Percentiles rank a stretch among this genome's conserved stretches.
Evolutionary conservation across 345 rosid species (phyloP).

Genomic region (Trapa bicornis): DNA sequence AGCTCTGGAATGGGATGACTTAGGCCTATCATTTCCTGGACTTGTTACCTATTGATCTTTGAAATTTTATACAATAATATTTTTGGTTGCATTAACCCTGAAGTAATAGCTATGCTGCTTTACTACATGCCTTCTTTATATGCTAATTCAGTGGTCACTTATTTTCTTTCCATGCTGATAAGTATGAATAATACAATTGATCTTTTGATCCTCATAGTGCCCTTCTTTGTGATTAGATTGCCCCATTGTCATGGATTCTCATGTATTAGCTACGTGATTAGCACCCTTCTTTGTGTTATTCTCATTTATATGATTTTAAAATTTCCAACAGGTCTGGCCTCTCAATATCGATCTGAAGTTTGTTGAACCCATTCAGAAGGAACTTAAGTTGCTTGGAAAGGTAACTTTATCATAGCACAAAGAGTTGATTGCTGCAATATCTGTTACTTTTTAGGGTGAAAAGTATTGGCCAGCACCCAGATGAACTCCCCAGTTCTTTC

Average conservation of each 20-base stretch:
- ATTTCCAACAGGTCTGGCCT: slow-evolving; percentile 62
- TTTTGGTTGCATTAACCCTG: not conserved
- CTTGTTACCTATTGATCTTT: not conserved
- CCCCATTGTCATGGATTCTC: not conserved
- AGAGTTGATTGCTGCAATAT: not conserved
- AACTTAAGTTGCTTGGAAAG: slow-evolving; percentile 73
- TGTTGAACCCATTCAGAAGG: slow-evolving; percentile 68
- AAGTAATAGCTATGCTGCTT: not conserved
- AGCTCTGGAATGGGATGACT: not conserved
- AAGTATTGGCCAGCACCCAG: not conserved
- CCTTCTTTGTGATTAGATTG: not conserved
- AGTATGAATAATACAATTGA: not conserved
- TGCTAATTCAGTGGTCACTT: too few relatives aligned
- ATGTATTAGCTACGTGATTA: not conserved
- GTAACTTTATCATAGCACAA: slow-evolving; percentile 16
- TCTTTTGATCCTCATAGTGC: too few relatives aligned
- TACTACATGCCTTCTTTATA: not conserved
- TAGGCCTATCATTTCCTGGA: not conserved
- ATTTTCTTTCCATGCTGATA: not conserved
- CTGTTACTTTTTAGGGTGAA: not conserved
- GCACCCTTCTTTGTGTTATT: not conserved
- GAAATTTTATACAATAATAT: not conserved
- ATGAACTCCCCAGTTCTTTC: not conserved
- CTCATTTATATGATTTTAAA: not conserved
- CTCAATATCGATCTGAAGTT: slow-evolving; percentile 63